Conservation (phyloP, 192 early-diverging fungal genomes). For the Backusella liffmaniae region DNA sequence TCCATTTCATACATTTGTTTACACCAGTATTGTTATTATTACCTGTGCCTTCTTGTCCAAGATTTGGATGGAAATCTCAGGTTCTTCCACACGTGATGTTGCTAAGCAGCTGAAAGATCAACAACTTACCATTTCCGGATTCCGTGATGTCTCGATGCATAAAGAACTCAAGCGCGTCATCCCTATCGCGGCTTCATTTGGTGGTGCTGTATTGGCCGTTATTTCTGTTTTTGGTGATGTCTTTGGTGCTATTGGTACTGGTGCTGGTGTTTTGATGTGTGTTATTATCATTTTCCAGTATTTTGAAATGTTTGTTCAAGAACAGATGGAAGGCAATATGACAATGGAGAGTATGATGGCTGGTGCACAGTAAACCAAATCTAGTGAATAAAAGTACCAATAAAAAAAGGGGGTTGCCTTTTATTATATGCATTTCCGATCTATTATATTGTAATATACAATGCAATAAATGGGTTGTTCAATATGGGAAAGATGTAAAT, state of each 20-base stretch:
- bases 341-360: constrained; percentile 1
- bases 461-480: too few species aligned
- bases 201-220: constrained; percentile 95
- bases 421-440: too few species aligned
- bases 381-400: not conserved
- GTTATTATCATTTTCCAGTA: constrained; percentile 71
- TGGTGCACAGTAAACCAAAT: constrained; percentile 9
- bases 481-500: too few species aligned
- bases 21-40: constrained; percentile 89
- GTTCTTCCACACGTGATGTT: constrained; percentile 96
- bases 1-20: constrained; percentile 93
- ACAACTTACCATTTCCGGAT: constrained; percentile 89
- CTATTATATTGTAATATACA: too few species aligned
- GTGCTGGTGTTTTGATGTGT: constrained; percentile 96
- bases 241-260: constrained; percentile 96
- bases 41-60: constrained; percentile 96
- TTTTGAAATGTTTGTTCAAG: constrained; percentile 97
- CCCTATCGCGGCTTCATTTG: constrained; percentile 95
- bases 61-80: constrained; percentile 98
- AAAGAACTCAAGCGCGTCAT: constrained; percentile 99
- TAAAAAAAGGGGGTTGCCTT: not conserved
- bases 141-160: constrained; percentile 95
- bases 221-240: constrained; percentile 96
- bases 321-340: constrained; percentile 61
- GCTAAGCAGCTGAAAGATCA: constrained; percentile 97